phyloP scores from a whole-genome alignment of 2,329 filamentous ascomycete genomes.

The Trichoderma sp. region DNA sequence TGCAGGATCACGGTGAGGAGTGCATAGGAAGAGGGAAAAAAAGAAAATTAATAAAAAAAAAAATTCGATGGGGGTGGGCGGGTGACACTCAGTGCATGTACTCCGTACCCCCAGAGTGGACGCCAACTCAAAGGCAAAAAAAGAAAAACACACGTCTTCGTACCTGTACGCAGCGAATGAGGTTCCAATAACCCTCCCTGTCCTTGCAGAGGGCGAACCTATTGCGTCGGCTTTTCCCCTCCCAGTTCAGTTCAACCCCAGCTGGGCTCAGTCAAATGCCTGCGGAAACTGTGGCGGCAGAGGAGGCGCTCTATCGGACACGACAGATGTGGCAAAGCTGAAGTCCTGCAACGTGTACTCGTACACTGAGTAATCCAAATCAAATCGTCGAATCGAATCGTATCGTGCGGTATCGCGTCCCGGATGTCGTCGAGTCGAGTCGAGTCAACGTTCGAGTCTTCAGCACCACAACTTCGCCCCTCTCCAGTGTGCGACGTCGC shows the following conservation, averaged over 20 bases:
- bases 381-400: neutral
- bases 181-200: neutral
- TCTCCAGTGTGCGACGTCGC: neutral
- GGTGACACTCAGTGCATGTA: constrained; percentile 13
- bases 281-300: constrained; percentile 9
- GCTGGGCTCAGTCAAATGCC: constrained; percentile 3
- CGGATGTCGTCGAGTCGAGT: neutral
- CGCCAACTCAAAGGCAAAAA: constrained; percentile 1
- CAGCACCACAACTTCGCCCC: neutral
- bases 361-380: neutral
- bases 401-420: neutral
- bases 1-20: constrained; percentile 2
- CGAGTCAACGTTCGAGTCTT: neutral
- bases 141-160: neutral
- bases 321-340: constrained; percentile 18
- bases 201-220: constrained; percentile 12
- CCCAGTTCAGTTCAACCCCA: neutral
- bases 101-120: neutral
- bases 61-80: neutral
- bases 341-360: neutral
- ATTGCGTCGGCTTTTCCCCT: neutral
- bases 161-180: neutral
- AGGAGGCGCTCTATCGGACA: constrained; percentile 17
- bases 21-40: neutral
- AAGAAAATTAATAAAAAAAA: neutral